A percentile compares a stretch with the other conserved stretches of the same genome.
Evolutionary conservation across 2,329 filamentous ascomycete species (phyloP).

Genomic region (Aspergillus unguis): DNA sequence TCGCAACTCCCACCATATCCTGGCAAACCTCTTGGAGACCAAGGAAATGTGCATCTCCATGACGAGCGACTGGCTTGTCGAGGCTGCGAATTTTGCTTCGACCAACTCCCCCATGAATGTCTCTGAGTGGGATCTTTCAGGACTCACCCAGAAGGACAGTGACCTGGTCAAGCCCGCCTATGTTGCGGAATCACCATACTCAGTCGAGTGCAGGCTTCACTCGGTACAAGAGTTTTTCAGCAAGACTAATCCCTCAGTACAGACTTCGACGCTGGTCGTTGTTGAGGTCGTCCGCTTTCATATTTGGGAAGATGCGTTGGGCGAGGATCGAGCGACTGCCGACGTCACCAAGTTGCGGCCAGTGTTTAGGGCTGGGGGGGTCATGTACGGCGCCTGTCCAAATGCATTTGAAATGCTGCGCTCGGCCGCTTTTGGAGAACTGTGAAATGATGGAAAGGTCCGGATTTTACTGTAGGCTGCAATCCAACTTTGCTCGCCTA

Average conservation of each 20-base stretch:
- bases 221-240: conserved; percentile 63
- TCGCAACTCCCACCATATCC: conserved; percentile 68
- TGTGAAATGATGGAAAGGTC: not conserved
- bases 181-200: conserved; percentile 78
- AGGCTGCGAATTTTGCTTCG: conserved; percentile 75
- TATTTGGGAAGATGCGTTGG: conserved; percentile 82
- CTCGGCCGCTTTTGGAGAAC: not conserved
- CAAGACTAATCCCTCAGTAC: not conserved
- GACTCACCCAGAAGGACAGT: conserved; percentile 65
- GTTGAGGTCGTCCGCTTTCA: conserved; percentile 82
- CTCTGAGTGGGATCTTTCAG: conserved; percentile 76
- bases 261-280: conserved; percentile 60
- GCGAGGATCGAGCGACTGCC: conserved; percentile 52
- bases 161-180: conserved; percentile 64
- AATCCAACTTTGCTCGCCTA: not conserved
- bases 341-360: conserved; percentile 74
- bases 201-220: conserved; percentile 70
- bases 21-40: conserved; percentile 67
- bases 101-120: conserved; percentile 73
- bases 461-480: not conserved
- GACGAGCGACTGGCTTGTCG: conserved; percentile 75
- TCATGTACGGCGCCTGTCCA: conserved; percentile 69
- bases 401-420: conserved; percentile 66
- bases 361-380: conserved; percentile 75
- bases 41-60: conserved; percentile 81